Base-by-base conservation (phyloP, 495 filamentous ascomycete species). In the Hapsidospora chrysogenum region DNA sequence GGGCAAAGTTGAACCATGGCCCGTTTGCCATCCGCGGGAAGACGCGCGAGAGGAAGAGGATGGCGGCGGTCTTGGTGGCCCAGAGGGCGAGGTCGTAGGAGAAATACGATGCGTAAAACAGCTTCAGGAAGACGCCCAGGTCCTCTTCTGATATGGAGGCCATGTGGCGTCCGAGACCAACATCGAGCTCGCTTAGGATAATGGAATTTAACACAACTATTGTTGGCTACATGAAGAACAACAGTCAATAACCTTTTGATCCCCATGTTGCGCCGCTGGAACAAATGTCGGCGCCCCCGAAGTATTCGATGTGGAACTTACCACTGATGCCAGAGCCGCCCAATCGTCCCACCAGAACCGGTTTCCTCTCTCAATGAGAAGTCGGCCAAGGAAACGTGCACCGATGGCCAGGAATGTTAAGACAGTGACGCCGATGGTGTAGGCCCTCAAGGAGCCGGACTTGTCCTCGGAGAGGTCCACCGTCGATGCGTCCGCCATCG, bases 271-370 rank as follows among this genome's bases (percentile, higher is more conserved):
- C n/a, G n/a, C n/a, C n/a, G 23, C 11, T 26, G 11, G 23, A 6
- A 26, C 23, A 26, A 11, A 26, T 11, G 11, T 26, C n/a, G n/a
- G n/a, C n/a, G 11, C 23, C 23, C 11, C 23, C 23, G 11, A 26
- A 26, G 23, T 26, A 11, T 26, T 26, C 23, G 6, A 26, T 6
- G 6, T 26, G 11, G 23, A 28, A 19, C 29, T 14, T 36, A 41
- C 39, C 4, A 18, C 26, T 11, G 36, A 18, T 11, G 31, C 30
- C 13, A 42, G 17, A 19, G 36, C 29, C 9, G 26, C 22, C 40
- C 40, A 42, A 27, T 42, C 40, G 26, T 42, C 40, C 40, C 40
- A 42, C 40, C 38, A 40, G 25, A 38, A 38, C 6, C 13, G 37
- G 6, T 26, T 6, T 6, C 23, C 6, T 26, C 23, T 11, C 23